A percentile compares a stretch with the other conserved stretches of the same genome.
Evolutionary conservation across 2,329 filamentous ascomycete genomes (phyloP).

Genomic region (Talaromyces sp.): DNA sequence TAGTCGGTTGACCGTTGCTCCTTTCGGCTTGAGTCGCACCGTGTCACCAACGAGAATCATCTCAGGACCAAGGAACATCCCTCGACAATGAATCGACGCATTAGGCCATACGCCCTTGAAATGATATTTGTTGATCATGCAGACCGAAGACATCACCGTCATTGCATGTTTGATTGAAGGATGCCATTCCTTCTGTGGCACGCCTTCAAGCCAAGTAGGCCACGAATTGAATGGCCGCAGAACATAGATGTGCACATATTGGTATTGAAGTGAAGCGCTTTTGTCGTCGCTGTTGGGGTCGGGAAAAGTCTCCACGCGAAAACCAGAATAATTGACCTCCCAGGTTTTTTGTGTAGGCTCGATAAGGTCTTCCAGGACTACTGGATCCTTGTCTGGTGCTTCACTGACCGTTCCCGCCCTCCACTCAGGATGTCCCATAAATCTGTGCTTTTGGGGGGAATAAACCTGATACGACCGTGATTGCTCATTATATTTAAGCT

Average conservation of each 20-base stretch:
- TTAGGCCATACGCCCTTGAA: conserved; percentile 53
- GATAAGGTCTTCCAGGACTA: conserved; percentile 44
- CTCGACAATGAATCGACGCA: conserved; percentile 49
- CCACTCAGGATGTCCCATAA: conserved; percentile 45
- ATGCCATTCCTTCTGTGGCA: conserved; percentile 43
- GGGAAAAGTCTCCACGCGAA: conserved; percentile 54
- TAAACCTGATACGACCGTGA: conserved; percentile 30
- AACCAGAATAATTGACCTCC: conserved; percentile 48
- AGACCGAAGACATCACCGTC: conserved; percentile 49
- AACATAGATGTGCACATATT: conserved; percentile 50
- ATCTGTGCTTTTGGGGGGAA: conserved; percentile 28
- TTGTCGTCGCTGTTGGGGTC: conserved; percentile 50
- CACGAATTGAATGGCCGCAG: conserved; percentile 54
- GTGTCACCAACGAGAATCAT: conserved; percentile 51
- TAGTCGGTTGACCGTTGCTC: conserved; percentile 17
- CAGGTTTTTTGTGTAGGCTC: conserved; percentile 35
- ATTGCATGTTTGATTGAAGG: conserved; percentile 52
- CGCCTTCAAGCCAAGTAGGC: conserved; percentile 44
- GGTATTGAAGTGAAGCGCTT: conserved; percentile 48
- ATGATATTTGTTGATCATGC: conserved; percentile 48
- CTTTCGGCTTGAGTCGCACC: conserved; percentile 46
- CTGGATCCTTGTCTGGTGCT: conserved; percentile 40
- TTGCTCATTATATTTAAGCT: conserved; percentile 32
- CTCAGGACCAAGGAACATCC: conserved; percentile 54
- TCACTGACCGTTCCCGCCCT: conserved; percentile 54